phyloP scores from a whole-genome alignment of 257 asterid genomes.

The Plantago ovata region DNA sequence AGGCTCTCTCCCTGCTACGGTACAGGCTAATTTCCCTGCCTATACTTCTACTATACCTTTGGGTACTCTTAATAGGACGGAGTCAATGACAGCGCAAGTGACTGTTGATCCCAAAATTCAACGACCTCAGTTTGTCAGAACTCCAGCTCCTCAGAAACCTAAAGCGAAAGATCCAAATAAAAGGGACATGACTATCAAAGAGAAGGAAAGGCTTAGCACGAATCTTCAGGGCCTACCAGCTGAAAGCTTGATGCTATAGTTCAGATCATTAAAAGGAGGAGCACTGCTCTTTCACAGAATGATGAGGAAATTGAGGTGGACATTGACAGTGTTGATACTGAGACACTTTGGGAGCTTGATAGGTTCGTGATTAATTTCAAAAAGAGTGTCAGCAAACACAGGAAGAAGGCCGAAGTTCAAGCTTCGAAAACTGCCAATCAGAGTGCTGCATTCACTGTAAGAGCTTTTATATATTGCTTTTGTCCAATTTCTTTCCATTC shows the following conservation, averaged over 20 bases:
- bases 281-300: conserved; percentile 62
- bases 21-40: conserved; percentile 8
- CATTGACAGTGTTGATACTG: conserved; percentile 86
- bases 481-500: conserved; percentile 1
- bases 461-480: conserved; percentile 19
- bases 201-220: conserved; percentile 88
- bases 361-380: conserved; percentile 90
- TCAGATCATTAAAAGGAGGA: conserved; percentile 91
- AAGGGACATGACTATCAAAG: conserved; percentile 93
- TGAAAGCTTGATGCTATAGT: conserved; percentile 88
- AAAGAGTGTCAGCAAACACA: conserved; percentile 89
- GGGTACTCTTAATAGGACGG: conserved; percentile 47
- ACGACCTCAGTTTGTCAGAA: conserved; percentile 49
- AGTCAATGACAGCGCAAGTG: conserved; percentile 31
- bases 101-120: conserved; percentile 44
- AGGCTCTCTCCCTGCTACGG: neutral
- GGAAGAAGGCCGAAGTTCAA: conserved; percentile 82
- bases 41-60: conserved; percentile 21
- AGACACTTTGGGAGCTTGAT: conserved; percentile 98
- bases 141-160: conserved; percentile 83
- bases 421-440: conserved; percentile 43
- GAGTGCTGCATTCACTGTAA: conserved; percentile 41
- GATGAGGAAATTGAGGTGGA: conserved; percentile 96
- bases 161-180: conserved; percentile 90
- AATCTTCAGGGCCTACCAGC: conserved; percentile 81